Evolutionary conservation across 116 monocot genomes (phyloP), one percentile per base, ranked within the genome.

Genomic region (Phalaenopsis hybrid): DNA sequence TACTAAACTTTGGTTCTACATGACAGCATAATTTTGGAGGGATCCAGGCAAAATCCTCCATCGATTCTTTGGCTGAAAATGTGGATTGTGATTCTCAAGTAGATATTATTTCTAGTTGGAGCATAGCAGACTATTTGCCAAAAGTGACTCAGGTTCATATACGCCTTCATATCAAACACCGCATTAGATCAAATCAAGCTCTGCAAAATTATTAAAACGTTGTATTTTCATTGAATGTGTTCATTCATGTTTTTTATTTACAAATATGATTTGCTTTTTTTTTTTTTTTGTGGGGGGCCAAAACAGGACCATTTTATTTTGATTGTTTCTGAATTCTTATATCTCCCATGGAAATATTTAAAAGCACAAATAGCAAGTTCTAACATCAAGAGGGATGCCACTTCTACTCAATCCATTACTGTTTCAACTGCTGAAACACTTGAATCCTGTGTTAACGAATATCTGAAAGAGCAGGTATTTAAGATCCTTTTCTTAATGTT

Each of bases 21-120:
- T 81, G 65, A 77, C 86, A 97, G 96, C 94, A 88, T 76, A 97
- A 97, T 75, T 97, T 87, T 82, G 96, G 96, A 65, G 96, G 96
- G 21, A 92, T 97, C 79, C 91, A 85, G 80, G 91, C 85, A 70
- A 94, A 92, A 81, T 72, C 81, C 15, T 20, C 63, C 46, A 73
- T 77, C 20, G 86, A 23, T 20, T 48, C 48, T 79, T 20, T 77
- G 44, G 46, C 4, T 20, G 85, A 86, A 55, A 81, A 45, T 81
- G 57, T 68, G 34, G 85, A 80, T 12, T 76, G 80, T 80, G 87
- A 88, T 76, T 76, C 92, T 84, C 83, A 90, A 81, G 85, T 92
- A 6, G 94, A 92, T 48, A 94, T 94, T 31, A 82, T 94, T 80
- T 91, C 94, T 52, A 94, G 94, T 80, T 97, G 96, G 96, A 92